Base-by-base conservation (phyloP, 208 protist species). In the Trypanosoma rangeli region DNA sequence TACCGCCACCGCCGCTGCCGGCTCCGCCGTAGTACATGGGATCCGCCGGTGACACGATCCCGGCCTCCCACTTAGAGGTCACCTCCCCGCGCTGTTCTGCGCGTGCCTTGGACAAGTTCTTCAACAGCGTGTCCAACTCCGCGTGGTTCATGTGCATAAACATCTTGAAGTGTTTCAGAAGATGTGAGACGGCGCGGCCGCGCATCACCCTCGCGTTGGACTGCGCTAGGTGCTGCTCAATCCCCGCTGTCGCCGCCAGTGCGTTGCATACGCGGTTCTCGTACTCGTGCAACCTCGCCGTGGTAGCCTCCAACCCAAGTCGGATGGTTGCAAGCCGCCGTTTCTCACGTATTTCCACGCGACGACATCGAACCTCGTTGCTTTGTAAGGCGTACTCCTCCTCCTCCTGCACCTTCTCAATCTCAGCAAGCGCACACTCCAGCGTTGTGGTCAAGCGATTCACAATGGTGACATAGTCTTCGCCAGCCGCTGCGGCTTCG, bases 191-290 rank as follows among this genome's bases (percentile, higher is more conserved):
- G 18, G 82, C 64, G 55, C 84, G 82, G 29, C 87, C 87, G 5
- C 90, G 87, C 69, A 87, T 78, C 69, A 93, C 85, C 1, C 90
- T 85, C 37, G 90, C 81, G 61, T 93, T 95, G 15, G 87, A 92
- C 64, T 93, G 87, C 28, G 84, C 62, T 2, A 95, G 67, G 64
- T 95, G 90, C 74, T 93, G 85, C 80, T 95, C 90, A 65, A 95
- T 93, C 53, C 90, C 90, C 0, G 85, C 87, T n/a, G 84, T 93
- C 9, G 90, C 84, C 12, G 86, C 82, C 65, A 89, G 77, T 29
- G 90, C 90, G 72, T 95, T 95, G 64, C 77, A 83, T 58, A 95
- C 84, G 48, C 83, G 82, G 67, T 92, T 86, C 71, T 93, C 90
- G 68, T 92, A 93, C 58, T 80, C 70, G 56, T 92, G 86, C 73